phyloP scores from a whole-genome alignment of 2,329 filamentous ascomycete species.

The Paracoccidioides brasiliensis region DNA sequence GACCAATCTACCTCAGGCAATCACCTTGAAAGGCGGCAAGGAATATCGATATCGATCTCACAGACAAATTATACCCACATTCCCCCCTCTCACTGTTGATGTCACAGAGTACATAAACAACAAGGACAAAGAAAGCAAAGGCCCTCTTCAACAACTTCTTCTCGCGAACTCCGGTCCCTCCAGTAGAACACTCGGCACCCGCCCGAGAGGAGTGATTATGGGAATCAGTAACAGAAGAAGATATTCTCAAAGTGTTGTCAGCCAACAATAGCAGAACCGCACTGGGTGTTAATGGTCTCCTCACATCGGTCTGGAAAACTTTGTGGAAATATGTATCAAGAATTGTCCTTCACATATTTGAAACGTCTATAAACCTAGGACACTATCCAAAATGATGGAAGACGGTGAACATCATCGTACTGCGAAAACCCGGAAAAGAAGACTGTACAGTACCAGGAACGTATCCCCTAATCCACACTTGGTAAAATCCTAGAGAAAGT shows the following conservation, averaged over 20 bases:
- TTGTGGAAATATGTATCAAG: no score
- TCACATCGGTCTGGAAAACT: no score
- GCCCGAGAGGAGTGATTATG: slow-evolving; percentile 4
- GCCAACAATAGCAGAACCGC: no score
- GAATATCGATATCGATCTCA: slow-evolving; percentile 10
- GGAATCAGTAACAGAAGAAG: slow-evolving; percentile 10
- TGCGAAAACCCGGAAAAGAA: not conserved
- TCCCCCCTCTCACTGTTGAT: slow-evolving; percentile 9
- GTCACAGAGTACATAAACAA: slow-evolving; percentile 10
- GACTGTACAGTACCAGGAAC: not conserved
- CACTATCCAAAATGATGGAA: not conserved
- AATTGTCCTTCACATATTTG: no score
- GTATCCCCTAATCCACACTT: slow-evolving; percentile 3
- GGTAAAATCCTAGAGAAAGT: slow-evolving; percentile 13
- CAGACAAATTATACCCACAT: slow-evolving; percentile 10
- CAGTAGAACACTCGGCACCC: slow-evolving; percentile 1
- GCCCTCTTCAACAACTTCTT: slow-evolving; percentile 13
- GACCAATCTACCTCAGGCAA: slow-evolving; percentile 11
- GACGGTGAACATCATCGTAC: not conserved
- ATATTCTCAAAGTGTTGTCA: no score
- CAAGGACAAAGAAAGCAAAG: slow-evolving; percentile 14
- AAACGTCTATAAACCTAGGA: no score
- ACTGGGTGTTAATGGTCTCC: no score
- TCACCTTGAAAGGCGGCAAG: slow-evolving; percentile 11
- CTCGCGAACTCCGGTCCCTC: slow-evolving; percentile 6